Percentiles rank a stretch among this genome's conserved stretches.
Evolutionary conservation across 2,329 filamentous ascomycete species (phyloP).

Genomic region (Chaetothyriales sp.): DNA sequence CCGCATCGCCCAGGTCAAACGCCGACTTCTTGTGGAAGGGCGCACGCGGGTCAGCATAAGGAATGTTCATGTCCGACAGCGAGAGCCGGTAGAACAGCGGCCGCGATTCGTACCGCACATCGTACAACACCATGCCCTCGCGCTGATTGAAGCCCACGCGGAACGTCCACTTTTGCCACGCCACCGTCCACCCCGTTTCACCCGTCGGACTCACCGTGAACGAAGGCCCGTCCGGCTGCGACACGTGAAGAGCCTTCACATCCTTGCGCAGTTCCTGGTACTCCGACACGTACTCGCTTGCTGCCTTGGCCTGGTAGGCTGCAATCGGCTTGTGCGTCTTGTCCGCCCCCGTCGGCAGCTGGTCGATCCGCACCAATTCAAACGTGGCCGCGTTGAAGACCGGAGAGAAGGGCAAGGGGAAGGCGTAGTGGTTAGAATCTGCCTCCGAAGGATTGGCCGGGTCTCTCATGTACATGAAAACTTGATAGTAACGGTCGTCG

Average conservation of each 20-base stretch:
- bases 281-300: slow-evolving; percentile 55
- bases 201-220: slow-evolving; percentile 41
- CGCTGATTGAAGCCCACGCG: slow-evolving; percentile 48
- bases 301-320: slow-evolving; percentile 23
- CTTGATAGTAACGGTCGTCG: slow-evolving; percentile 44
- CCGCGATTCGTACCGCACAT: slow-evolving; percentile 50
- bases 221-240: slow-evolving; percentile 52
- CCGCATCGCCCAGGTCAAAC: slow-evolving; percentile 55
- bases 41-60: slow-evolving; percentile 49
- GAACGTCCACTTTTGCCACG: slow-evolving; percentile 56
- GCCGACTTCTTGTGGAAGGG: slow-evolving; percentile 58
- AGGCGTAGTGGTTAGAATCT: slow-evolving; percentile 58
- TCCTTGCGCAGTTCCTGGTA: slow-evolving; percentile 47
- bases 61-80: slow-evolving; percentile 52
- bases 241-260: slow-evolving; percentile 49
- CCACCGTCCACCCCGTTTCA: slow-evolving; percentile 40
- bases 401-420: slow-evolving; percentile 53
- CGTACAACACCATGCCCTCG: slow-evolving; percentile 55
- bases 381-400: slow-evolving; percentile 50
- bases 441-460: slow-evolving; percentile 43
- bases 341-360: slow-evolving; percentile 53
- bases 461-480: slow-evolving; percentile 54
- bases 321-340: slow-evolving; percentile 31
- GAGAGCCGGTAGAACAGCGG: slow-evolving; percentile 54
- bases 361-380: slow-evolving; percentile 56